Percentiles rank a stretch among this genome's conserved stretches.
These are phyloP conservation scores for Linum tenue DNA, from an alignment of 345 rosid species.

Conservation along the genomic window DNA sequence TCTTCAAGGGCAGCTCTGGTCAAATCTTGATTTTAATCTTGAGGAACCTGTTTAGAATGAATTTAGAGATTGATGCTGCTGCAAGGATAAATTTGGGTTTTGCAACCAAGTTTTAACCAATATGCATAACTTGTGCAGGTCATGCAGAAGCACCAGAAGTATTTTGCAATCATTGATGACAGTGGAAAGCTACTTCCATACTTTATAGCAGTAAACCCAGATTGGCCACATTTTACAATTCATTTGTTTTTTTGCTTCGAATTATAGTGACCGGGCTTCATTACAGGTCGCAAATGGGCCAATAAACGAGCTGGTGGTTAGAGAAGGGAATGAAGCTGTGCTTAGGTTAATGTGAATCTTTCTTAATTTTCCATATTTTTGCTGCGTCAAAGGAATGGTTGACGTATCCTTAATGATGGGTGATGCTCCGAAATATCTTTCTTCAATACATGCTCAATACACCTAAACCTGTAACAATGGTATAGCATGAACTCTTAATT, in stretches of 20 bases:
- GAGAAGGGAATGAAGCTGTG: constrained; percentile 96
- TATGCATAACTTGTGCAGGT: constrained; percentile 40
- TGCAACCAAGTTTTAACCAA: constrained; percentile 8
- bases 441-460: background rate
- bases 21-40: background rate
- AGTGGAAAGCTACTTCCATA: constrained; percentile 65
- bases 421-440: too few species aligned
- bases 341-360: constrained; percentile 53
- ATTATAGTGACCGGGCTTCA: constrained; percentile 15
- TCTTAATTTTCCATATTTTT: background rate
- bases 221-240: constrained; percentile 14
- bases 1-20: background rate
- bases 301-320: constrained; percentile 61
- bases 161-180: constrained; percentile 60
- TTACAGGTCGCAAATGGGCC: constrained; percentile 93
- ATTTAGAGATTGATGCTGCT: constrained; percentile 1
- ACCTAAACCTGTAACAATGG: background rate
- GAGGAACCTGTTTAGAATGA: background rate
- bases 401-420: too few species aligned
- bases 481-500: background rate
- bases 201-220: constrained; percentile 67
- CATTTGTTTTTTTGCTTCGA: constrained; percentile 12
- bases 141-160: constrained; percentile 96
- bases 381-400: background rate
- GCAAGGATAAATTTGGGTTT: constrained; percentile 5